Base-by-base conservation (phyloP, 2,329 filamentous ascomycete species). In the Raffaelea deltoideospora region DNA sequence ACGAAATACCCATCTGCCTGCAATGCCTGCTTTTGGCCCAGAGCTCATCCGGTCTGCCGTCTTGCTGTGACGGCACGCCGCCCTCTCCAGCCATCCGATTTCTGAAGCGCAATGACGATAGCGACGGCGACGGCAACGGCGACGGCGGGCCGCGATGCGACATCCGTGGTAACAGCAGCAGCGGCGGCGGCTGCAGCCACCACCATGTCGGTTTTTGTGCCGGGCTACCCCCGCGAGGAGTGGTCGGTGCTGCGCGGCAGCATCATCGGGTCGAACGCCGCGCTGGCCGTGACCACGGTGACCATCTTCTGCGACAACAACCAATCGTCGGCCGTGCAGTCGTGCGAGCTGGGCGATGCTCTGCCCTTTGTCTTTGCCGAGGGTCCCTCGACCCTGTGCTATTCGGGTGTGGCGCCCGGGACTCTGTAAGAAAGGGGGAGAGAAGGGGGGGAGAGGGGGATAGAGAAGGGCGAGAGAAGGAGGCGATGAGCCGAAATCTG, bases 331-430 rank as follows among this genome's bases (percentile, higher is more conserved):
- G 8, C 23, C 13, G 23, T 26, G 23, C 51, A 51, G 6, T 53
- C 51, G 7, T 67, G 64, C 47, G 56, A 59, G 37, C 50, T 67
- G 8, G 58, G 58, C 7, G 56, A 61, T 13, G 60, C 63, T 31
- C 56, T 66, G 26, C 64, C 64, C 5, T 67, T 67, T 42, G 44
- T 62, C 33, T 54, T 67, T 39, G 56, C 62, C 11, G 61, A 65
- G 42, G 63, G 64, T 0, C 57, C 62, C 11, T 49, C 51, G 27
- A 65, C 61, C 5, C 53, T 67, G 24, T 48, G 54, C 33, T 67
- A 64, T 23, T 55, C 57, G 29, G 63, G 61, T 17, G 59, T 59
- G 5, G 51, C 54, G 13, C 56, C 61, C 2, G 63, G 59, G 4
- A 60, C 54, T 23, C 54, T 63, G 63, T 65, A 50, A 15, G 60